A percentile compares a stretch with the other conserved stretches of the same genome.
These are phyloP conservation scores for Starmerella bombicola DNA, from an alignment of 805 yeast species.

Conservation along the genomic window DNA sequence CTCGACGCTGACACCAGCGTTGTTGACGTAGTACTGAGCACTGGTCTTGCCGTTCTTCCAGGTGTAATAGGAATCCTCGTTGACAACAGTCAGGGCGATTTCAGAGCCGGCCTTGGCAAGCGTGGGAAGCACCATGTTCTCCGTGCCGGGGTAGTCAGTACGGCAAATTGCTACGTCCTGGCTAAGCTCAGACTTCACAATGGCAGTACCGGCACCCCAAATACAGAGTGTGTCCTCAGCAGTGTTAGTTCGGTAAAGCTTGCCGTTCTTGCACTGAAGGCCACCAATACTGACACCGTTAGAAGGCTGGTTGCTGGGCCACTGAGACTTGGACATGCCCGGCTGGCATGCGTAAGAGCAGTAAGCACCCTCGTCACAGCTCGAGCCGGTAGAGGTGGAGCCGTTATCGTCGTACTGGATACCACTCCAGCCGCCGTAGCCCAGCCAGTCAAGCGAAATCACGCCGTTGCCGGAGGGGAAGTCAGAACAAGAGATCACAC, in stretches of 20 bases:
- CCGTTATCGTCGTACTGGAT: constrained; percentile 45
- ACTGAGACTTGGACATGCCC: constrained; percentile 98
- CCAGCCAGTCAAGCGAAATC: constrained; percentile 54
- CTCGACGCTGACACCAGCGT: constrained; percentile 80
- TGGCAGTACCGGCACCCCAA: constrained; percentile 68
- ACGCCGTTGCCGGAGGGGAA: constrained; percentile 84
- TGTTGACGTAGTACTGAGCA: constrained; percentile 92
- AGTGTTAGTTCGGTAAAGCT: constrained; percentile 68
- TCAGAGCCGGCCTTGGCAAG: constrained; percentile 54
- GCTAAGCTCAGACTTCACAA: constrained; percentile 50
- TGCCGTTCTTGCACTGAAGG: constrained; percentile 70
- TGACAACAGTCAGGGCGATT: constrained; percentile 64
- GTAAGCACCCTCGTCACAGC: constrained; percentile 79
- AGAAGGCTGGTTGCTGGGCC: constrained; percentile 82
- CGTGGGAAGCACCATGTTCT: constrained; percentile 95
- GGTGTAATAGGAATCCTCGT: constrained; percentile 59
- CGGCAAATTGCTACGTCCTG: constrained; percentile 81
- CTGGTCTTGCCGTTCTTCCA: constrained; percentile 80
- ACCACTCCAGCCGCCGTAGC: constrained; percentile 77
- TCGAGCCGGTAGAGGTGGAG: constrained; percentile 46
- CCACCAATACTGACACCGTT: constrained; percentile 93
- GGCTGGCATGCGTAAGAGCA: constrained; percentile 98
- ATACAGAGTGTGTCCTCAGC: constrained; percentile 61
- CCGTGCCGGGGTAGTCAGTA: constrained; percentile 99
- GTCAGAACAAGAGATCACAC: constrained; percentile 48